These are phyloP conservation scores for Syzygium malaccense DNA, from an alignment of 441 rosid species.

Conservation along the genomic window DNA sequence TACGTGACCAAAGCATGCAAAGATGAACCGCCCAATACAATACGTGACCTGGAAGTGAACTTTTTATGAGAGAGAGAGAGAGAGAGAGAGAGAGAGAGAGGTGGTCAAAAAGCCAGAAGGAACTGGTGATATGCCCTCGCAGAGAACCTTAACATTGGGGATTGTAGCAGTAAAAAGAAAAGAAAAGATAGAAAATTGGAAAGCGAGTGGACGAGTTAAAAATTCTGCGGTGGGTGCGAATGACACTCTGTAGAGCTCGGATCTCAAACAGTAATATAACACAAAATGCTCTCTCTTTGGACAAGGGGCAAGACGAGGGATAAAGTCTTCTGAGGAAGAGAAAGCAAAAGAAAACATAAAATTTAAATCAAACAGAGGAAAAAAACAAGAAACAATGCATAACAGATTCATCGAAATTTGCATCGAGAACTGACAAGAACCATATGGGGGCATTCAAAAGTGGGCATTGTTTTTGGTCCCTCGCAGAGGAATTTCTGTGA, in stretches of 20 bases:
- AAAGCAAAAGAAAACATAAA: background rate
- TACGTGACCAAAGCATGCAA: background rate
- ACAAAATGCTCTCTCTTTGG: background rate
- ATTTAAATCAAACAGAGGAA: background rate
- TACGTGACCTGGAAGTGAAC: background rate
- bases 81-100: background rate
- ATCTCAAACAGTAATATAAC: slow-evolving; percentile 32
- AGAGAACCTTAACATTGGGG: slow-evolving; percentile 21
- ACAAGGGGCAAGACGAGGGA: background rate
- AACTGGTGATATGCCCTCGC: background rate
- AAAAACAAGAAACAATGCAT: background rate
- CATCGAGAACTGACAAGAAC: slow-evolving; percentile 28
- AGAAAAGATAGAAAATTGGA: background rate
- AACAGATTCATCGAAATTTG: slow-evolving; percentile 20
- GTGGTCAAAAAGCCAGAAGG: background rate
- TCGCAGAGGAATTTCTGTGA: slow-evolving; percentile 5
- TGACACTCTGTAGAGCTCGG: slow-evolving; percentile 38
- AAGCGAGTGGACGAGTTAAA: slow-evolving; percentile 14
- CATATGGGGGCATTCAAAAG: slow-evolving; percentile 17
- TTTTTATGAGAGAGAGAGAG: background rate
- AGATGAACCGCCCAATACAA: background rate
- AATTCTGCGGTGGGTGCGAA: slow-evolving; percentile 15
- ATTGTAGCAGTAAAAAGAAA: slow-evolving; percentile 3
- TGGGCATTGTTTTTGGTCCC: background rate
- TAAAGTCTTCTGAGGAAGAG: background rate